Conservation (phyloP, 768 basidiomycete species). For the Boletus rubescentipes region DNA sequence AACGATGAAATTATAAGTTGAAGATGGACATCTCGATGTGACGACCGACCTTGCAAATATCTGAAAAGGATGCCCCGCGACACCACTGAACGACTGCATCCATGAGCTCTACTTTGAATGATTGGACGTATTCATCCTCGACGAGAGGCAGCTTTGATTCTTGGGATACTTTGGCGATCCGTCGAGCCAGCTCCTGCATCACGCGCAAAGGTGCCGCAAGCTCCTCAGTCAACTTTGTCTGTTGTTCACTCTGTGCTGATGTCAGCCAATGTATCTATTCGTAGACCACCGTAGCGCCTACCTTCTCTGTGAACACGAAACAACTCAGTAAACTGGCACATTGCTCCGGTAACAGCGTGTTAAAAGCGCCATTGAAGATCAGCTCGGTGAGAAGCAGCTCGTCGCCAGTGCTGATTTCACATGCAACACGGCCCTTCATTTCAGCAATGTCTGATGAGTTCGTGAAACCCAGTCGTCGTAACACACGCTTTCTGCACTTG, state of each 20-base stretch:
- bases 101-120: constrained; percentile 99
- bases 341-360: constrained; percentile 84
- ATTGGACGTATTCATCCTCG: constrained; percentile 93
- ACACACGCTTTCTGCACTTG: constrained; percentile 90
- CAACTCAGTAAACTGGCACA: constrained; percentile 94
- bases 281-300: constrained; percentile 31
- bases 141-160: constrained; percentile 88
- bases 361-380: constrained; percentile 97
- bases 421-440: constrained; percentile 96
- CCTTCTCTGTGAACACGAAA: constrained; percentile 98
- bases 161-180: constrained; percentile 95
- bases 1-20: not conserved
- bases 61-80: constrained; percentile 93
- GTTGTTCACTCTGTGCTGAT: constrained; percentile 70
- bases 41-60: constrained; percentile 85
- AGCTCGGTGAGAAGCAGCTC: constrained; percentile 95
- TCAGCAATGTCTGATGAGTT: constrained; percentile 90
- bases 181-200: constrained; percentile 93
- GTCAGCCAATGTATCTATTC: not conserved
- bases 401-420: constrained; percentile 97
- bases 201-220: constrained; percentile 87
- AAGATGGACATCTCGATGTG: not conserved
- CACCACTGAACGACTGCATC: constrained; percentile 98
- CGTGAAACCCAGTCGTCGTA: constrained; percentile 90
- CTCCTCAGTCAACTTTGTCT: constrained; percentile 87